Base-by-base conservation (phyloP, 2,329 filamentous ascomycete genomes). In the Cadophora sp. region DNA sequence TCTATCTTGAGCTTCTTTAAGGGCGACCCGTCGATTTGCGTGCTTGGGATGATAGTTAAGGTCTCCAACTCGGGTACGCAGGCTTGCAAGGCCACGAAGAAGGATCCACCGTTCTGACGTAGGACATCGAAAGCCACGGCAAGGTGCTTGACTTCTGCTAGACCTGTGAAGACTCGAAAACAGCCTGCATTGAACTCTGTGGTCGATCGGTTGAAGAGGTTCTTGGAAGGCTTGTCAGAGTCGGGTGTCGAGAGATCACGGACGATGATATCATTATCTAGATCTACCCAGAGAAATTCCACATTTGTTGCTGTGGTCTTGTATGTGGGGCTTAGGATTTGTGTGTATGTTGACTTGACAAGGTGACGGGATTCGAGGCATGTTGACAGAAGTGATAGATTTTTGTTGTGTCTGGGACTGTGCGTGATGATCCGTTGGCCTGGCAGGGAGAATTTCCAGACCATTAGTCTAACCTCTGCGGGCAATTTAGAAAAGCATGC, bases 41-140 rank as follows among this genome's bases (percentile, higher is more conserved):
- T 65, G 47, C n/a, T 65, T 1, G 62, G 68, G 36, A 69, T 67
- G 8, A 69, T 27, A 7, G 48, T 67, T 13, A 69, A 22, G 5
- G 41, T 63, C 24, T 60, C 18, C 5, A 69, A 53, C 14, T 60
- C 39, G 4, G 68, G 68, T 45, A 58, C 65, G 45, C 62, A 65
- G 6, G 62, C 62, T 62, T 69, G 65, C n/a, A 69, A 14, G 1
- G 51, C 45, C 5, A 45, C 51, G 48, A 69, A 67, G 5, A 69
- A 48, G 4, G 48, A 48, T n/a, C 62, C 68, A 1, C 68, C 68
- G 22, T 69, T 67, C 16, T 65, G 53, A 18, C 60, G 58, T 14
- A 67, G 27, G 7, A 69, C 16, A 39, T 69, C 65, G 22, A 67
- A 67, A 11, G 65, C 68, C 1, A 69, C 20, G 3, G 65, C 68